Conservation (phyloP, 2,329 filamentous ascomycete species). For the Pseudohalonectria lignicola region DNA sequence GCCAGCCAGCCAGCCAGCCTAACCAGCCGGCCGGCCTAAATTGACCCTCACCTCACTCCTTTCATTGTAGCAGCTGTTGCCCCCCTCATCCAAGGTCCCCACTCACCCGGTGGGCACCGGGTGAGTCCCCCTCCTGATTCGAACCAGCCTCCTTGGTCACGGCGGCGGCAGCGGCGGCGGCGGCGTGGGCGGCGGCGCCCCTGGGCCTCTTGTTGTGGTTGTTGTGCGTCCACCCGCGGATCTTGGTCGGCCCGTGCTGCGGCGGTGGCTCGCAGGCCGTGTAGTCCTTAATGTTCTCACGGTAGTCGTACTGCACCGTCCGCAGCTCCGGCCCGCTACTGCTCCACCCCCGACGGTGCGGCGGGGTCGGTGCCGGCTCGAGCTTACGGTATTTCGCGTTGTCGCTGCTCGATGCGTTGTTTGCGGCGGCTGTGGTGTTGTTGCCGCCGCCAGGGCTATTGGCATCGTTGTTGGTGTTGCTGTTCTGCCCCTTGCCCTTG, state of each 20-base stretch:
- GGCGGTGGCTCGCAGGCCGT: conserved; percentile 42
- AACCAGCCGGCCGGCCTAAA: too few relatives aligned
- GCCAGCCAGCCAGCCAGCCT: too few relatives aligned
- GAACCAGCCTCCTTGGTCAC: too few relatives aligned
- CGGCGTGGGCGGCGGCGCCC: too few relatives aligned
- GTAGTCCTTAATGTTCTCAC: conserved; percentile 47
- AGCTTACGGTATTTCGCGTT: conserved; percentile 42
- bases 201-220: conserved; percentile 23
- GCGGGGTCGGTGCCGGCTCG: conserved; percentile 43
- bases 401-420: conserved; percentile 9
- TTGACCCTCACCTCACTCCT: too few relatives aligned
- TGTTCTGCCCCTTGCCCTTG: not conserved
- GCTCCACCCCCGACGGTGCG: conserved; percentile 35
- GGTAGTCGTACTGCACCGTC: conserved; percentile 44
- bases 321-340: conserved; percentile 40
- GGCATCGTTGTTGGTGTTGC: not conserved
- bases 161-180: too few relatives aligned
- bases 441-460: too few relatives aligned
- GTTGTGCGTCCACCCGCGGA: conserved; percentile 45
- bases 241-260: conserved; percentile 42
- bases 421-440: conserved; percentile 9
- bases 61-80: too few relatives aligned
- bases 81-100: too few relatives aligned
- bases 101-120: too few relatives aligned
- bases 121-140: too few relatives aligned